Percentiles rank a stretch among this genome's conserved stretches.
Conservation (phyloP, 441 rosid species). For the Sinapis alba region DNA sequence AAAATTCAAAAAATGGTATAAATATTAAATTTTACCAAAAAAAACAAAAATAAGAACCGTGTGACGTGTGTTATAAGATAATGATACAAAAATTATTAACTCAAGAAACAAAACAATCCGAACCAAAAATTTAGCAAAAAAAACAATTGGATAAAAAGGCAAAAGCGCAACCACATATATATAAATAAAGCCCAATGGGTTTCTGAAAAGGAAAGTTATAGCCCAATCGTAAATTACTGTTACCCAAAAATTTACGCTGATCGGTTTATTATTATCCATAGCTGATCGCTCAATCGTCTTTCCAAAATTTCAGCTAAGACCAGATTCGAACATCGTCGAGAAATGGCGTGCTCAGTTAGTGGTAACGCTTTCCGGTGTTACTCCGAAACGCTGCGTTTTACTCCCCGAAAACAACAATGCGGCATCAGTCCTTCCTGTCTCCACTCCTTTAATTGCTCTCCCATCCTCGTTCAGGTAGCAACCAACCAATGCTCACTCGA, state of each 20-base stretch:
- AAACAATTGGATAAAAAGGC: no score
- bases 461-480: constrained; percentile 40
- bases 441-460: constrained; percentile 31
- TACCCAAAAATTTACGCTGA: background rate
- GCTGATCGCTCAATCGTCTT: background rate
- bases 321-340: constrained; percentile 21
- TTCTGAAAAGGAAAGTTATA: background rate
- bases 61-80: no score
- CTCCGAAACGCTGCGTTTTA: constrained; percentile 51
- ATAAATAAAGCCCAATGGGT: constrained; percentile 25
- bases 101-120: background rate
- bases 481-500: background rate
- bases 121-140: no score
- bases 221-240: background rate
- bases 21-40: no score
- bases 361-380: constrained; percentile 44
- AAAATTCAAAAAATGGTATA: no score
- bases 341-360: constrained; percentile 52
- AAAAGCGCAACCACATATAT: background rate
- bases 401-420: constrained; percentile 36
- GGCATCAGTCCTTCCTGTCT: constrained; percentile 33
- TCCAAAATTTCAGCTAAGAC: background rate
- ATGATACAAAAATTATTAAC: background rate
- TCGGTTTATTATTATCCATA: constrained; percentile 15
- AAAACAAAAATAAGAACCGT: no score